phyloP scores from a whole-genome alignment of 163 green algal species.

The Chloroidium sp. region DNA sequence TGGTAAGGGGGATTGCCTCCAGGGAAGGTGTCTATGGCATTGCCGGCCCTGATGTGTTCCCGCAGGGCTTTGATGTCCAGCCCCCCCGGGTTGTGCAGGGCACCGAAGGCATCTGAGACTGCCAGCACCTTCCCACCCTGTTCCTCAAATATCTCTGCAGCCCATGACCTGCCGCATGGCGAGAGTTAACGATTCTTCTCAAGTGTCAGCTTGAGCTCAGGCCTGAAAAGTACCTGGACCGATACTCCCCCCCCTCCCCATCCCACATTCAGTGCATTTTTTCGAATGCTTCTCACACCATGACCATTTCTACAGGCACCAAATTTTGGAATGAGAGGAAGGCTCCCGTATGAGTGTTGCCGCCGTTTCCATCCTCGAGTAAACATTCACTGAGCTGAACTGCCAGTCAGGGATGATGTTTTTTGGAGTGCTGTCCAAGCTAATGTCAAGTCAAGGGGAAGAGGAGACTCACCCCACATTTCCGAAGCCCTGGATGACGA shows the following conservation, averaged over 20 bases:
- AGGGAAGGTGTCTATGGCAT: neutral
- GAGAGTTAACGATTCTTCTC: neutral
- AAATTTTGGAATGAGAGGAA: neutral
- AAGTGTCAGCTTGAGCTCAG: constrained; percentile 8
- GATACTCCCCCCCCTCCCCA: neutral
- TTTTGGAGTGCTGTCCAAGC: no score
- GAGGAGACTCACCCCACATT: no score
- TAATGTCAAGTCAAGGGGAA: no score
- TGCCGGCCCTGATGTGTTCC: constrained; percentile 32
- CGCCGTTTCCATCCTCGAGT: no score
- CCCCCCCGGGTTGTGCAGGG: constrained; percentile 57
- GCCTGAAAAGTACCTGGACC: neutral
- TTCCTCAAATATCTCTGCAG: constrained; percentile 60
- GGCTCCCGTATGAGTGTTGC: no score
- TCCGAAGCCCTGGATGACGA: constrained; percentile 44
- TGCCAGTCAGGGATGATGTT: no score
- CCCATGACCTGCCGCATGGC: constrained; percentile 12
- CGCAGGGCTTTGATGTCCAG: constrained; percentile 65
- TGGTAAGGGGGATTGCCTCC: no score
- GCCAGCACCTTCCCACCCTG: constrained; percentile 64
- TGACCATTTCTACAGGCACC: constrained; percentile 57
- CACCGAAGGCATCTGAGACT: constrained; percentile 58
- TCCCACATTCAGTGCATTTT: constrained; percentile 8
- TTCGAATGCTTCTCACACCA: constrained; percentile 58
- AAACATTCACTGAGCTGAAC: no score